Percentiles rank a stretch among this genome's conserved stretches.
Conservation (phyloP, 1,284 basidiomycete species). For the Irpex sp. region DNA sequence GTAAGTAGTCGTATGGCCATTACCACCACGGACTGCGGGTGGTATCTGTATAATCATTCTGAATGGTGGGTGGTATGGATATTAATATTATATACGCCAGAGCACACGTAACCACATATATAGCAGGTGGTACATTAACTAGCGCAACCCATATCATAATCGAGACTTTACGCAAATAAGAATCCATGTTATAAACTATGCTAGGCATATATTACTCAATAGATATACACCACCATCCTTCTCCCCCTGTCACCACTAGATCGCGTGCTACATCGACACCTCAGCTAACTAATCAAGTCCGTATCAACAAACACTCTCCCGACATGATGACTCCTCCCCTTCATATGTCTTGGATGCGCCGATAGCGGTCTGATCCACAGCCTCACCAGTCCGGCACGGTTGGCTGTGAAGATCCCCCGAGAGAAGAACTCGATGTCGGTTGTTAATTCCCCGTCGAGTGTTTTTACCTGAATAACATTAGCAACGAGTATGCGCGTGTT, state of each 20-base stretch:
- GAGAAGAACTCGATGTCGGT: constrained; percentile 68
- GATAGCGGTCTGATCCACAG: constrained; percentile 80
- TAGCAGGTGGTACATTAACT: too few relatives aligned
- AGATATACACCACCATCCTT: background rate
- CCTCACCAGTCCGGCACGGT: constrained; percentile 71
- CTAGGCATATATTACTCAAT: background rate
- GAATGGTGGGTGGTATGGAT: too few relatives aligned
- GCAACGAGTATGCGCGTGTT: too few relatives aligned
- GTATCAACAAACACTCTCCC: constrained; percentile 6
- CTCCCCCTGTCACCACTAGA: too few relatives aligned
- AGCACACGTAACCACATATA: too few relatives aligned
- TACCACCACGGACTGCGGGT: too few relatives aligned
- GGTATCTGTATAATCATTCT: too few relatives aligned
- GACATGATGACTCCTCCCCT: constrained; percentile 11
- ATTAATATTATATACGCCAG: too few relatives aligned
- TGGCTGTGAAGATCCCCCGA: constrained; percentile 67
- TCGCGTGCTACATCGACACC: background rate
- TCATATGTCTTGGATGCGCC: constrained; percentile 25
- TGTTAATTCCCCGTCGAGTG: constrained; percentile 72
- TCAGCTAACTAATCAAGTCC: constrained; percentile 6
- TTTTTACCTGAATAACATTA: constrained; percentile 52
- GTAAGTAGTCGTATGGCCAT: too few relatives aligned
- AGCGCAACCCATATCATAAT: too few relatives aligned
- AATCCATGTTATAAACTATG: background rate
- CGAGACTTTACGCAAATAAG: too few relatives aligned